phyloP scores from a whole-genome alignment of 2,329 filamentous ascomycete species.

The Alternaria angustiovoidea region DNA sequence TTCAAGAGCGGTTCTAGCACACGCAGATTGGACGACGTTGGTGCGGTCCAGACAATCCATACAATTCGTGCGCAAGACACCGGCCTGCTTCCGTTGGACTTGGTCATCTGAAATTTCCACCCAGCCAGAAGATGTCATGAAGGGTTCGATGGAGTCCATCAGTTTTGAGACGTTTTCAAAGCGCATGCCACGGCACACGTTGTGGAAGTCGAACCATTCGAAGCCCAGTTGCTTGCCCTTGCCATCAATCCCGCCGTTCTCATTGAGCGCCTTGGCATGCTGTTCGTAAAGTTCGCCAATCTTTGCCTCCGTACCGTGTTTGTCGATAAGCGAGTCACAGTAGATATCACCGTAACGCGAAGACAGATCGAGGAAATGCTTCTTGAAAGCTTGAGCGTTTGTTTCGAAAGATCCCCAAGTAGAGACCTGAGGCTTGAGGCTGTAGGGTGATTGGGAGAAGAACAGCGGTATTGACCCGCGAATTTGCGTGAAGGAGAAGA shows the following conservation, averaged over 20 bases:
- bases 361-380: slow-evolving; percentile 77
- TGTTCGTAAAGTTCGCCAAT: slow-evolving; percentile 81
- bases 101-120: slow-evolving; percentile 64
- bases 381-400: slow-evolving; percentile 79
- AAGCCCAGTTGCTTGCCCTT: slow-evolving; percentile 66
- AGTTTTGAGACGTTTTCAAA: slow-evolving; percentile 92
- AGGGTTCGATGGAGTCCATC: slow-evolving; percentile 72
- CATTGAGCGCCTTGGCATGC: slow-evolving; percentile 72
- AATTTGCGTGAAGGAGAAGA: slow-evolving; percentile 86
- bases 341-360: slow-evolving; percentile 79
- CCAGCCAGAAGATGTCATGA: slow-evolving; percentile 76
- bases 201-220: slow-evolving; percentile 98
- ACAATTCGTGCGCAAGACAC: slow-evolving; percentile 92
- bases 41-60: slow-evolving; percentile 98
- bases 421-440: slow-evolving; percentile 84
- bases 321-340: slow-evolving; percentile 86
- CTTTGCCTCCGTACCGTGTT: slow-evolving; percentile 79
- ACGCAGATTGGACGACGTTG: slow-evolving; percentile 93
- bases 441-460: slow-evolving; percentile 94
- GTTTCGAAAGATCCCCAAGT: slow-evolving; percentile 81
- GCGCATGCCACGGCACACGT: slow-evolving; percentile 92
- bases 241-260: slow-evolving; percentile 60
- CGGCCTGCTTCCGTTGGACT: slow-evolving; percentile 65
- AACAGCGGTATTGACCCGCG: slow-evolving; percentile 93
- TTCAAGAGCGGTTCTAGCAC: slow-evolving; percentile 83